Evolutionary conservation across 2,329 filamentous ascomycete genomes (phyloP), one percentile per base, ranked within the genome.

Genomic region (Ophiostoma montium): DNA sequence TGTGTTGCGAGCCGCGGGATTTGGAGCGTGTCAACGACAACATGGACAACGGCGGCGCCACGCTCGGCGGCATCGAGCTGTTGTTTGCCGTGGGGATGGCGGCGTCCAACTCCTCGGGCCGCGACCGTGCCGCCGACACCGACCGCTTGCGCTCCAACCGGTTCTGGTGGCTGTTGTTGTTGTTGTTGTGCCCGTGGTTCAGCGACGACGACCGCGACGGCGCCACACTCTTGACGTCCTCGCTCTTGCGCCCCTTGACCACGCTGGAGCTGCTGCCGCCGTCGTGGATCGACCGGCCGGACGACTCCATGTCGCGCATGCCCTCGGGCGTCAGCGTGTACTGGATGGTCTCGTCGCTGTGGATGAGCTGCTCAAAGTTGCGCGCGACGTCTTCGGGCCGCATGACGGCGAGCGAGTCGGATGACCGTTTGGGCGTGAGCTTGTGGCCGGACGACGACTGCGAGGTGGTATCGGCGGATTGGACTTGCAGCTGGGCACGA

Each of bases 241-340:
- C 72, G 53, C 65, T 71, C 60, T 65, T 74, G 38, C 69, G 63
- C 38, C 62, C 57, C 52, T 65, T 68, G 38, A 67, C 23, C 4
- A 27, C 8, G 23, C 23, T 27, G 23, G 23, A 67, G 54, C 67
- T 70, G n/a, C 15, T n/a, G 33, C 58, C 60, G 33, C 58, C 60
- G 13, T 58, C 61, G 11, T 66, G 63, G 10, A 66, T 58, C 5
- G 69, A 64, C n/a, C 65, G 63, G n/a, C n/a, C n/a, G 21, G 63
- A 64, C 18, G 66, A 65, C 7, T 86, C 80, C 57, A 85, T 80
- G 55, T 85, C 76, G 53, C 84, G 80, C 75, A 90, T 86, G 56
- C 74, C 85, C 59, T 84, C 80, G 0, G 86, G 85, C 0, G 86
- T 92, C 27, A 90, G 70, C 2, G 86, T 90, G 61, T 84, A 90